Conservation (phyloP, 371 early-diverging fungal genomes). For the Mucor indicus region DNA sequence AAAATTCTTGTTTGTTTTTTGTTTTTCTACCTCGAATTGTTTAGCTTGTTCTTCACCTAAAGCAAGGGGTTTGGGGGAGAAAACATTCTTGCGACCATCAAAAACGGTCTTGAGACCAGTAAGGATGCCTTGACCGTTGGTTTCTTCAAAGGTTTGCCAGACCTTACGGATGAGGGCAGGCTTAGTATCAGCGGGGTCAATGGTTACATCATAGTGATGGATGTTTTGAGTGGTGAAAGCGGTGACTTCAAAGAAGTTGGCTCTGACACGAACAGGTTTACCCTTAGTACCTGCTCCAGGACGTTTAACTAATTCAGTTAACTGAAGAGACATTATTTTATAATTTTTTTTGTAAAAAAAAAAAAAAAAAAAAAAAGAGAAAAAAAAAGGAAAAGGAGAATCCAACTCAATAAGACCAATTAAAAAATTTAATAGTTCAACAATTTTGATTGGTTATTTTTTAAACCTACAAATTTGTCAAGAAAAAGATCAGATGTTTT, state of each 20-base stretch:
- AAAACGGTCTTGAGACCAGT: constrained; percentile 40
- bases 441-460: not conserved
- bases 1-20: not conserved
- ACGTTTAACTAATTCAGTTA: constrained; percentile 36
- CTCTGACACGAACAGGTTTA: constrained; percentile 29
- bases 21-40: constrained; percentile 36
- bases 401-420: not conserved
- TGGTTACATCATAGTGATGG: constrained; percentile 40
- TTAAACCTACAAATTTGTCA: too few species aligned
- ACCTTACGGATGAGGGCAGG: constrained; percentile 47
- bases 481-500: too few species aligned
- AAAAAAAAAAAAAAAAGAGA: constrained; percentile 7
- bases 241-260: constrained; percentile 48
- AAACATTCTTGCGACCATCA: constrained; percentile 53
- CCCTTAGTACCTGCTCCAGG: constrained; percentile 29
- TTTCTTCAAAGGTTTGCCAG: constrained; percentile 41
- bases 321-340: constrained; percentile 23
- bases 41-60: constrained; percentile 39
- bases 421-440: not conserved
- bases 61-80: constrained; percentile 37
- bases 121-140: constrained; percentile 27
- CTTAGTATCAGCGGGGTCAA: constrained; percentile 36
- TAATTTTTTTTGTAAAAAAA: not conserved
- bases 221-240: constrained; percentile 38
- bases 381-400: constrained; percentile 4